Conservation (phyloP, 306 rosid species). For the Fragaria iinumae region DNA sequence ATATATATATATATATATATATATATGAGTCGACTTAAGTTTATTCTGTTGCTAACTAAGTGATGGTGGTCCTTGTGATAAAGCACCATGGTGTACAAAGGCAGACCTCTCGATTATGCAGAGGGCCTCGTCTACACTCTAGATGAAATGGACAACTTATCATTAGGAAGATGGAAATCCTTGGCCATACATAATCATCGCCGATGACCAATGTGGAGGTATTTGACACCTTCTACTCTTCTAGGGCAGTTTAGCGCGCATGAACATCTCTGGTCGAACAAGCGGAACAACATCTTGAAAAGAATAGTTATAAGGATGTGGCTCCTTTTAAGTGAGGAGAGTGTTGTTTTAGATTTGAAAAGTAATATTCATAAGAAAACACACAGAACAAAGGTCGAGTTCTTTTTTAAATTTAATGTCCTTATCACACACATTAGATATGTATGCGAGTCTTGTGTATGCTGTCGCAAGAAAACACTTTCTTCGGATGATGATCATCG, state of each 20-base stretch:
- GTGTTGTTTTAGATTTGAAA: too few relatives aligned
- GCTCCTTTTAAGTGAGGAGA: too few relatives aligned
- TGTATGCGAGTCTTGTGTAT: background rate
- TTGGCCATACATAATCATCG: background rate
- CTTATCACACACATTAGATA: background rate
- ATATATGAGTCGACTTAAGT: background rate
- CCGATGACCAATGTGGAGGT: background rate
- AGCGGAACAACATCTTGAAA: background rate
- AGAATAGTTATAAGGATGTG: too few relatives aligned
- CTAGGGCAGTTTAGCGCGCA: background rate
- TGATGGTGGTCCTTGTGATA: conserved; percentile 30
- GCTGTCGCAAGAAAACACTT: too few relatives aligned
- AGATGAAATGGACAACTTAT: background rate
- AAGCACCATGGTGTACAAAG: background rate
- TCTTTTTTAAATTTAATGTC: background rate
- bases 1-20: too few relatives aligned
- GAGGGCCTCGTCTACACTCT: background rate
- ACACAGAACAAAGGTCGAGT: too few relatives aligned
- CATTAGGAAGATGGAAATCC: background rate
- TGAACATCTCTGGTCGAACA: background rate
- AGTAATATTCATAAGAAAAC: too few relatives aligned
- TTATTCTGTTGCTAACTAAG: background rate
- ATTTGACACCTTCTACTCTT: background rate
- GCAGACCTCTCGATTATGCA: conserved; percentile 2
- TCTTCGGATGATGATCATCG: too few relatives aligned